phyloP scores from a whole-genome alignment of 164 flowering plant species.

The Dillenia suffruticosa region DNA sequence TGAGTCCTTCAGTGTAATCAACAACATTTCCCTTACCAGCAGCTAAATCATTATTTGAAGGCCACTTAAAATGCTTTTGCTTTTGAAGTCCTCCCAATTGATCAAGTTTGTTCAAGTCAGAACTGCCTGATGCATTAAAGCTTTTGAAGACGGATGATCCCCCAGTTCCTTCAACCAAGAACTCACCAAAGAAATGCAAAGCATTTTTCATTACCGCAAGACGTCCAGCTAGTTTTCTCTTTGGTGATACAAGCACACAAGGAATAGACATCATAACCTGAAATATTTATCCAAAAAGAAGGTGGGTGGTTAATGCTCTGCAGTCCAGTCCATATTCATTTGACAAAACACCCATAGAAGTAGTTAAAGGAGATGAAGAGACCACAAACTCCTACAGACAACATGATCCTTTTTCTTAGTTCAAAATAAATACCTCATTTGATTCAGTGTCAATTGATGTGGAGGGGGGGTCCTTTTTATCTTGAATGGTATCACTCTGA shows the following conservation, averaged over 20 bases:
- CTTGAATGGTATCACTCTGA: constrained; percentile 45
- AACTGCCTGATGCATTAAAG: constrained; percentile 27
- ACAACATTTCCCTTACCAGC: constrained; percentile 37
- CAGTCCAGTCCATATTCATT: too few relatives aligned
- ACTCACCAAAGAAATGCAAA: constrained; percentile 85
- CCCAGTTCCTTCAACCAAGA: constrained; percentile 94
- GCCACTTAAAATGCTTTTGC: constrained; percentile 42
- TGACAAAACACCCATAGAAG: too few relatives aligned
- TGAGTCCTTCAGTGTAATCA: constrained; percentile 24
- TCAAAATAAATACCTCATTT: constrained; percentile 56
- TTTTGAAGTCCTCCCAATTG: constrained; percentile 32
- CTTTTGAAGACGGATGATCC: constrained; percentile 76
- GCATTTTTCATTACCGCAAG: constrained; percentile 75
- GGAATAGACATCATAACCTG: constrained; percentile 80
- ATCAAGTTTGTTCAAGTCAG: constrained; percentile 42
- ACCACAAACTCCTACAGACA: too few relatives aligned
- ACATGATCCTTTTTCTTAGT: too few relatives aligned
- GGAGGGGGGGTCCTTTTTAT: constrained; percentile 50
- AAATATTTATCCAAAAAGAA: constrained; percentile 1
- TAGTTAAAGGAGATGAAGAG: too few relatives aligned
- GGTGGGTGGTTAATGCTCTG: too few relatives aligned
- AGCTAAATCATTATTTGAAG: constrained; percentile 28
- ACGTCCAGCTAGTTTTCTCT: constrained; percentile 84
- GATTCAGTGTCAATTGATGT: constrained; percentile 47
- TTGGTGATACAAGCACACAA: constrained; percentile 88